Conservation (phyloP, 2,329 filamentous ascomycete species). For the Fusarium palustre region DNA sequence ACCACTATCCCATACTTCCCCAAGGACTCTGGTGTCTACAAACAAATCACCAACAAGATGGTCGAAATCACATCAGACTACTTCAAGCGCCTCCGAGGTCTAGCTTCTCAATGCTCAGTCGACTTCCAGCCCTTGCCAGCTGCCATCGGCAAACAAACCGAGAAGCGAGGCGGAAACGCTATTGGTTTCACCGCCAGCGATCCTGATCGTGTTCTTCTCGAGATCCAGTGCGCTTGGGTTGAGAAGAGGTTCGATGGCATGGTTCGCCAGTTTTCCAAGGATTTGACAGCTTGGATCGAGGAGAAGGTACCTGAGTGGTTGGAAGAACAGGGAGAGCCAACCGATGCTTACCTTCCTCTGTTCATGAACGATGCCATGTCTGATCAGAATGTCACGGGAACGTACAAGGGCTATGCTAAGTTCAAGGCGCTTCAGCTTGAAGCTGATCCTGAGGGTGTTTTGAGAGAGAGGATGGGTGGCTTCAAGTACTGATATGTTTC, state of each 20-base stretch:
- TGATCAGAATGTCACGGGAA: constrained; percentile 22
- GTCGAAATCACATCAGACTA: constrained; percentile 1
- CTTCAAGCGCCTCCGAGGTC: constrained; percentile 5
- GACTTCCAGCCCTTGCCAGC: constrained; percentile 25
- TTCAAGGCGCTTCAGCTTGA: constrained; percentile 11
- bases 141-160: constrained; percentile 8
- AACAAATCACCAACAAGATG: constrained; percentile 14
- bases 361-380: constrained; percentile 27
- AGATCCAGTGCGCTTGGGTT: constrained; percentile 26
- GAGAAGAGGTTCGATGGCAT: constrained; percentile 1
- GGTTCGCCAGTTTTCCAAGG: constrained; percentile 7
- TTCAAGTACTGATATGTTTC: constrained; percentile 5
- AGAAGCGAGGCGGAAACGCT: constrained; percentile 17
- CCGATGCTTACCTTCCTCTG: background rate
- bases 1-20: constrained; percentile 16
- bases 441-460: constrained; percentile 10
- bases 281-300: constrained; percentile 22
- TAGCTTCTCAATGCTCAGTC: constrained; percentile 27
- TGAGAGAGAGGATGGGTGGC: constrained; percentile 9
- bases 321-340: background rate
- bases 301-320: constrained; percentile 10
- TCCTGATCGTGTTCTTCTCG: constrained; percentile 1
- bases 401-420: constrained; percentile 13
- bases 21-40: background rate
- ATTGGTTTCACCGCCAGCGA: constrained; percentile 11